Base-by-base conservation (phyloP, 2,329 filamentous ascomycete species). In the Sclerotinia trifoliorum region DNA sequence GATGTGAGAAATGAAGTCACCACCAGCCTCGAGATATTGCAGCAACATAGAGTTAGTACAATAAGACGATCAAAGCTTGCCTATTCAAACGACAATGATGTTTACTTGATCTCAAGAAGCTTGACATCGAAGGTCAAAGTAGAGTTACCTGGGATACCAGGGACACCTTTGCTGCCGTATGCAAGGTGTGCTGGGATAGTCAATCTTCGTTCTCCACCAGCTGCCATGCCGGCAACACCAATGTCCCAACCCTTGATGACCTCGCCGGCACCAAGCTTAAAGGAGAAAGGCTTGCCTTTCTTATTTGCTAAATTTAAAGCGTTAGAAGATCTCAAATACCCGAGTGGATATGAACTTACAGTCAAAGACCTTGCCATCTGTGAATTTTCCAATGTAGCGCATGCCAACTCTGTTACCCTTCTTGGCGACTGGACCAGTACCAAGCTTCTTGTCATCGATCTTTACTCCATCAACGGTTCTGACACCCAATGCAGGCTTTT, bases 171-270 rank as follows among this genome's bases (percentile, higher is more conserved):
- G 82, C 87, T 93, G 81, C 96, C 95, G 80, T 99, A 99, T 76
- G 91, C 96, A 69, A 94, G 88, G 76, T 90, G 83, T 60, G 95
- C 85, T 60, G 96, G 96, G 77, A 99, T 93, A 71, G 89, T 94
- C 77, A 99, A 85, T 74, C 95, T 90, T 77, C 95, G 92, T 86
- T 99, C 96, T 76, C 93, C 93, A 77, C 95, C 95, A 74, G 94
- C 90, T 74, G 89, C 84, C 93, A 99, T 97, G 81, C 96, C 96
- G 74, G 86, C 85, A 75, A 99, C 84, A 81, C 95, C 95, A 73
- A 98, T 87, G 80, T 99, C 96, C 96, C 95, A 98, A 74, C 95
- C 95, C 86, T 96, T 95, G 84, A 99, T 99, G 77, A 99, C 96
- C 81, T 98, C 92, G 71, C 94, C 94, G 78, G 89, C 88, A 75